Evolutionary conservation across 148 eudicot genomes (phyloP).

Genomic region (Arbutus unedo): DNA sequence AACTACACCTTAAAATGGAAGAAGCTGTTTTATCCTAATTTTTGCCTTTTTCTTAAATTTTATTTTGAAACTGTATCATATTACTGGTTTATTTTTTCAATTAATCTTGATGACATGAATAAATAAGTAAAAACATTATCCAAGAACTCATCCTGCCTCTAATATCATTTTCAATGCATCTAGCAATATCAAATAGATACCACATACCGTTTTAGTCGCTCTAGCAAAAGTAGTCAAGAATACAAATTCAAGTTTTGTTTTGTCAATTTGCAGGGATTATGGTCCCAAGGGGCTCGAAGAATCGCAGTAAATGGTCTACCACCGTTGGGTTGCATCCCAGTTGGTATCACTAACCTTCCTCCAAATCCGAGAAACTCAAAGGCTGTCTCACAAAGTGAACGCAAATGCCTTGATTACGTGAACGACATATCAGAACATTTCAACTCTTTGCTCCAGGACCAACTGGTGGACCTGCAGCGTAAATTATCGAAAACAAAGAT

Average conservation of each 20-base stretch:
- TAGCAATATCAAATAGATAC: too few species aligned
- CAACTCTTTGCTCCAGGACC: not conserved
- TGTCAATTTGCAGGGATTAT: constrained; percentile 3
- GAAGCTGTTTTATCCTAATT: too few species aligned
- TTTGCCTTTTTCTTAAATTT: too few species aligned
- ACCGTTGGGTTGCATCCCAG: constrained; percentile 16
- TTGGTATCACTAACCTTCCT: constrained; percentile 11
- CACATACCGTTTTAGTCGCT: too few species aligned
- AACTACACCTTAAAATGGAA: too few species aligned
- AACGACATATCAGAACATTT: not conserved
- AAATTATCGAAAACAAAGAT: constrained; percentile 1
- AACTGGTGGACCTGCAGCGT: not conserved
- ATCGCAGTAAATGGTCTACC: constrained; percentile 16
- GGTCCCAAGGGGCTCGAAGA: not conserved
- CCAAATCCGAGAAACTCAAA: not conserved
- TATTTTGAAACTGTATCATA: too few species aligned
- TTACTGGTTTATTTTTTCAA: too few species aligned
- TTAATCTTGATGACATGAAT: too few species aligned
- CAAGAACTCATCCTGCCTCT: too few species aligned
- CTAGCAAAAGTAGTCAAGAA: too few species aligned
- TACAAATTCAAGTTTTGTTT: not conserved
- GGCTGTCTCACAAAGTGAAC: not conserved
- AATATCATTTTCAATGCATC: too few species aligned
- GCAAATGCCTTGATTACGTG: not conserved
- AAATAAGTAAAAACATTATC: too few species aligned